These are phyloP conservation scores for Cladobotryum protrusum DNA, from an alignment of 2,329 filamentous ascomycete species.

Conservation along the genomic window DNA sequence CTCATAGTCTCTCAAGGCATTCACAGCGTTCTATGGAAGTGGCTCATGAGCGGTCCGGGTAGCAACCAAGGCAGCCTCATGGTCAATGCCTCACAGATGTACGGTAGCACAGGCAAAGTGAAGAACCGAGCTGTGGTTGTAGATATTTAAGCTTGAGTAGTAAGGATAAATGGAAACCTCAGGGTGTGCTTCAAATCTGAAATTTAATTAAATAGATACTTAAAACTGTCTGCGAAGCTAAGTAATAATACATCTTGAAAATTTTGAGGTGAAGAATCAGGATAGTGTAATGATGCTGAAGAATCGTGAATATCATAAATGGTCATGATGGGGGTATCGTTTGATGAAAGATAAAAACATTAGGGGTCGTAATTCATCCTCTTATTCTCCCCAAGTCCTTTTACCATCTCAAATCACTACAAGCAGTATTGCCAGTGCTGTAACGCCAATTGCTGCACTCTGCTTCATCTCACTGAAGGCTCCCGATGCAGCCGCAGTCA, in stretches of 20 bases:
- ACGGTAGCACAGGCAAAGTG: conserved; percentile 45
- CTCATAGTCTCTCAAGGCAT: conserved; percentile 40
- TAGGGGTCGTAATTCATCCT: not conserved
- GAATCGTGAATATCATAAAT: not conserved
- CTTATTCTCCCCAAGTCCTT: not conserved
- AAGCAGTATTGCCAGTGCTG: not conserved
- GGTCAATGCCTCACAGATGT: conserved; percentile 53
- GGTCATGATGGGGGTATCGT: not conserved
- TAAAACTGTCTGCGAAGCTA: too few relatives aligned
- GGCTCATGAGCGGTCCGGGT: conserved; percentile 48
- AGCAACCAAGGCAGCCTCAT: conserved; percentile 45
- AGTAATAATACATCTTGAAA: too few relatives aligned
- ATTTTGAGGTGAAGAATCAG: too few relatives aligned
- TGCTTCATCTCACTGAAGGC: not conserved
- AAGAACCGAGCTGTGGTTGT: conserved; percentile 34
- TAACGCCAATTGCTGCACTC: not conserved
- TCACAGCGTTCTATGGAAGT: conserved; percentile 47
- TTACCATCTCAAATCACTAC: not conserved
- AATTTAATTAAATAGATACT: too few relatives aligned
- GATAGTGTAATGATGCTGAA: too few relatives aligned
- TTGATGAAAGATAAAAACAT: too few relatives aligned
- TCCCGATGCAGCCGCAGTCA: conserved; percentile 3
- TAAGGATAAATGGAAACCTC: not conserved
- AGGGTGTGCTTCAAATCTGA: not conserved
- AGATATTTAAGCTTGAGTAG: conserved; percentile 19